Evolutionary conservation across 2,329 filamentous ascomycete species (phyloP), one percentile per base, ranked within the genome.

Genomic region (Polychaeton citri): DNA sequence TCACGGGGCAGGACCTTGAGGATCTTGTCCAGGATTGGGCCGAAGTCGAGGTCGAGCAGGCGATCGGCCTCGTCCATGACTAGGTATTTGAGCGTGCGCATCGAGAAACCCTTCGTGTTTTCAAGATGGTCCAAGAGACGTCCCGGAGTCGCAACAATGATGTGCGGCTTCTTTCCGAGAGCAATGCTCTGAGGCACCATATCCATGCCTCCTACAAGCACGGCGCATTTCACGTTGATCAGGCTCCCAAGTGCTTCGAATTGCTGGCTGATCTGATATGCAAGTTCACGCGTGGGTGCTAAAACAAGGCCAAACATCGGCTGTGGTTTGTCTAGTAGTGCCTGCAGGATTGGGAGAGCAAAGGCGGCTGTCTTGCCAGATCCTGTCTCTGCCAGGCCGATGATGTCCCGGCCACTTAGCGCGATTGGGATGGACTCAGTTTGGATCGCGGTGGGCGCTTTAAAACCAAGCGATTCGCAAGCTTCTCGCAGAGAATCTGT

Each of bases 281-380:
- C 90, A 38, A 98, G 61, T 65, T 98, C 90, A 55, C 90, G 79
- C 4, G 90, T 98, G 0, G 90, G 90, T 1, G 90, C 87, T 15
- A 98, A 70, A 16, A 96, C 76, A 33, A 96, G 76, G n/a, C 80
- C 82, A 52, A 90, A 95, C 32, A 93, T 66, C 2, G 84, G 69
- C 48, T 86, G 81, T 0, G 87, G 87, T 49, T 86, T 84, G 38
- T 90, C 81, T 62, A 96, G 81, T 2, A 98, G 73, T 2, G 81
- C 77, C 61, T 95, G 87, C 2, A 98, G 71, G 26, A 98, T 92
- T 1, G 90, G 90, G 2, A 98, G 67, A 0, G 85, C 86, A 57
- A 96, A 98, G 0, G 90, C 87, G 5, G 86, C 88, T 0, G 90
- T 96, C 66, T 96, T 98, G 61, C 90, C 90, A 53, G 79, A 86